Evolutionary conservation across 2,329 filamentous ascomycete species (phyloP).

Genomic region (Colletotrichum higginsianum): DNA sequence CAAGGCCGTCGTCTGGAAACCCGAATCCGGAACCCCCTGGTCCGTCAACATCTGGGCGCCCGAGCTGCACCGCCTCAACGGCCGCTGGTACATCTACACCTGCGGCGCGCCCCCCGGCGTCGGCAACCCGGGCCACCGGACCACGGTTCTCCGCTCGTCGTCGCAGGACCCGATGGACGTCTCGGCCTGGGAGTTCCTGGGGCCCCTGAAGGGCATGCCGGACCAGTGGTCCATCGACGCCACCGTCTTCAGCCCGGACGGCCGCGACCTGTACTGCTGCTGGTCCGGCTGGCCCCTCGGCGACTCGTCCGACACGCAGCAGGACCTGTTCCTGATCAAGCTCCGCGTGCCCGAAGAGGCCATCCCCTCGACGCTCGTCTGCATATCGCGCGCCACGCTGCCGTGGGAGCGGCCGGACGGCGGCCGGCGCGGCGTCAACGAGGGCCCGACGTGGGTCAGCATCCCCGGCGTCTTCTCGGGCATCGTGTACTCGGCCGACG

Average conservation of each 20-base stretch:
- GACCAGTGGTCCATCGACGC: conserved; percentile 69
- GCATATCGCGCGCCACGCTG: conserved; percentile 66
- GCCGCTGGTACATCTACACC: conserved; percentile 55
- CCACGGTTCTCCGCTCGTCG: conserved; percentile 57
- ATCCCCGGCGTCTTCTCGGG: conserved; percentile 64
- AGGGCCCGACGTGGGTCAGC: conserved; percentile 69
- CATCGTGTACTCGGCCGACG: conserved; percentile 68
- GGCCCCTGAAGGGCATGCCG: conserved; percentile 64
- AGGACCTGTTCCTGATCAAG: conserved; percentile 47
- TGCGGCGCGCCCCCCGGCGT: conserved; percentile 60
- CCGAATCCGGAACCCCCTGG: conserved; percentile 41
- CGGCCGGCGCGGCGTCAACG: conserved; percentile 66
- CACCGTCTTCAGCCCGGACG: conserved; percentile 64
- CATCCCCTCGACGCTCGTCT: conserved; percentile 58
- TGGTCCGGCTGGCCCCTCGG: conserved; percentile 59
- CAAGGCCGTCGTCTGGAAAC: conserved; percentile 48
- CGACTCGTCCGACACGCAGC: conserved; percentile 49
- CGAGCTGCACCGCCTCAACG: conserved; percentile 44
- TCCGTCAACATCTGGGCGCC: conserved; percentile 46
- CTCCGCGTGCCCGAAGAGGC: conserved; percentile 57
- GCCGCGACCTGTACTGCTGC: conserved; percentile 66
- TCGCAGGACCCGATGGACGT: conserved; percentile 54
- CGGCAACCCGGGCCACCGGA: conserved; percentile 63
- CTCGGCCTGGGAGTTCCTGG: conserved; percentile 65
- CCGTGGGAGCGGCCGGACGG: conserved; percentile 61